Conservation (phyloP, 176 grass and related monocot genomes). For the Saccharum spontaneum region DNA sequence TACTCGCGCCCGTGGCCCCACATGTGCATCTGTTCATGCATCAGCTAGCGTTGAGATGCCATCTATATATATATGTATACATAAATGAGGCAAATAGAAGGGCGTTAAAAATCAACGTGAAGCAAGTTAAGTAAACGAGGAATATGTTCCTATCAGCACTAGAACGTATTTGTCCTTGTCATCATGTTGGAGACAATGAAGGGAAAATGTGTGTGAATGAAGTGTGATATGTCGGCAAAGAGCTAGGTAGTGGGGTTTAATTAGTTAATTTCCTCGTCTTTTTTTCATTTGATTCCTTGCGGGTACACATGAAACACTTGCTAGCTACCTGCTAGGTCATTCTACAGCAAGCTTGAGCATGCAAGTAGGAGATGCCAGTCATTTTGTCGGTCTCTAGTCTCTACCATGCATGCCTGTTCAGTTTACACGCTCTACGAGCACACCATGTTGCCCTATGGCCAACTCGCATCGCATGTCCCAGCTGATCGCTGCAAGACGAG, state of each 20-base stretch:
- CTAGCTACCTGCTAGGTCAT: slow-evolving; percentile 16
- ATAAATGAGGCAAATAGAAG: too few species aligned
- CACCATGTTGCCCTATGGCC: too few species aligned
- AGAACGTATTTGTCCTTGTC: slow-evolving; percentile 11
- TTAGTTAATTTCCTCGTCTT: not conserved
- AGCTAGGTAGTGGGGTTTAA: not conserved
- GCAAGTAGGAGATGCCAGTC: not conserved
- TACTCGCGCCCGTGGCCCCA: slow-evolving; percentile 97
- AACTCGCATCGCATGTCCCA: not conserved
- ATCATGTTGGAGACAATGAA: not conserved
- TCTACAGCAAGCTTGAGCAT: not conserved
- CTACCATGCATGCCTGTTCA: not conserved
- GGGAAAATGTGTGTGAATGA: slow-evolving; percentile 30
- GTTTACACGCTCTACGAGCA: not conserved
- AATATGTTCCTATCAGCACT: slow-evolving; percentile 11
- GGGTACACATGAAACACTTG: slow-evolving; percentile 27
- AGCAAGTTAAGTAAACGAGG: not conserved
- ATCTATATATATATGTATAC: not conserved
- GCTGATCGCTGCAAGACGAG: not conserved
- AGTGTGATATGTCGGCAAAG: not conserved
- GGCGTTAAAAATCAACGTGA: too few species aligned
- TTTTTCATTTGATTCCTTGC: slow-evolving; percentile 22
- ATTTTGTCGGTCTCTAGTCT: not conserved
- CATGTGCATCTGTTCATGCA: slow-evolving; percentile 85
- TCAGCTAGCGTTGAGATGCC: not conserved